phyloP scores from a whole-genome alignment of 2,329 filamentous ascomycete species.

The Hypoxylon sp. region DNA sequence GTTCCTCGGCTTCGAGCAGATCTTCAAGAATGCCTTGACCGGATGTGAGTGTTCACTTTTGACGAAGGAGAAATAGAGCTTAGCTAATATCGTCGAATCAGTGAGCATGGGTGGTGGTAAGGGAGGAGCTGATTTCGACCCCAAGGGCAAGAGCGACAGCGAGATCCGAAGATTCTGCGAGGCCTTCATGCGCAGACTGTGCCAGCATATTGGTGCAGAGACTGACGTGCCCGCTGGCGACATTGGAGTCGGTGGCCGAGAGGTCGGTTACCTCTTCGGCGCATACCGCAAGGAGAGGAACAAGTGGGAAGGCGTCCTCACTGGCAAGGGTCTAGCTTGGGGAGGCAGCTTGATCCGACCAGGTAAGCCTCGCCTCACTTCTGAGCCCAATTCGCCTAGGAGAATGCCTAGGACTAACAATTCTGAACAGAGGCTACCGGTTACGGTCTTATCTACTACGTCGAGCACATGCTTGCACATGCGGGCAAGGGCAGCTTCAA shows the following conservation, averaged over 20 bases:
- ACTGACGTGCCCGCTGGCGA: conserved; percentile 97
- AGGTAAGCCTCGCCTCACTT: conserved; percentile 53
- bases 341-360: conserved; percentile 94
- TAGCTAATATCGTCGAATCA: conserved; percentile 52
- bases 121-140: conserved; percentile 98
- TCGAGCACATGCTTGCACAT: conserved; percentile 94
- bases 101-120: conserved; percentile 97
- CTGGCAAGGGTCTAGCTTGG: conserved; percentile 94
- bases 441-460: conserved; percentile 96
- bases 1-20: conserved; percentile 99
- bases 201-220: conserved; percentile 95
- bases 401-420: conserved; percentile 7
- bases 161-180: conserved; percentile 98
- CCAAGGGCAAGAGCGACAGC: conserved; percentile 97
- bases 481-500: conserved; percentile 87
- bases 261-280: conserved; percentile 96
- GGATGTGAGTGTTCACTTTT: conserved; percentile 73
- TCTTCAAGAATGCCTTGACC: conserved; percentile 99
- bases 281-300: conserved; percentile 90
- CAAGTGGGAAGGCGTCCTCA: conserved; percentile 95
- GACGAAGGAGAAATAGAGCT: conserved; percentile 1
- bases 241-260: conserved; percentile 91
- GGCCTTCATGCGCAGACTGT: conserved; percentile 95
- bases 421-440: conserved; percentile 82
- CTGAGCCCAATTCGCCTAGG: not conserved